These are phyloP conservation scores for Stephanodiscus minutulus DNA, from an alignment of 108 stramenopile genomes.

Conservation along the genomic window DNA sequence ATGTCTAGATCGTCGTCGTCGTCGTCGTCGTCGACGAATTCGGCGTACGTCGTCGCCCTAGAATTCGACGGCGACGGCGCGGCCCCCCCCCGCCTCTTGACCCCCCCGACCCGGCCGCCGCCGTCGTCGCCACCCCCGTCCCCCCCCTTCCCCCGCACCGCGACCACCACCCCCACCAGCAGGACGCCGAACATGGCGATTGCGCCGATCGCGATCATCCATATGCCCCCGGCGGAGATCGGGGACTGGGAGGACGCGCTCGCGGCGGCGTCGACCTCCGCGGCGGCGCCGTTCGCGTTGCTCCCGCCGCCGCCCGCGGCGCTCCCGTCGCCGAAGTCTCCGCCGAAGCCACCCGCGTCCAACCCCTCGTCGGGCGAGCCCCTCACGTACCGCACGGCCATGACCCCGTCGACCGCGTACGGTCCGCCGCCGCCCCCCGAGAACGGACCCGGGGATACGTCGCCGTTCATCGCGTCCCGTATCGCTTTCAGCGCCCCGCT, in stretches of 20 bases:
- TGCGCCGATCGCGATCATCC: not conserved
- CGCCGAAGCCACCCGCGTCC: slow-evolving; percentile 1
- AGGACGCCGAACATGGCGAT: slow-evolving; percentile 14
- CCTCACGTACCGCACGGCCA: slow-evolving; percentile 28
- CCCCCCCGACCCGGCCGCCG: not conserved
- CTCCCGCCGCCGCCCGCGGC: not conserved
- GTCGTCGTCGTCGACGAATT: slow-evolving; percentile 26
- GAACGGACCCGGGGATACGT: slow-evolving; percentile 26
- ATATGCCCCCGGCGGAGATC: slow-evolving; percentile 19
- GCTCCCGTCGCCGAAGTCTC: not conserved
- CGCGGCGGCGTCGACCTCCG: not conserved
- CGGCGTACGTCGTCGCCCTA: slow-evolving; percentile 19
- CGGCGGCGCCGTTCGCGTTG: not conserved
- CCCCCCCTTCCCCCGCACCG: not conserved
- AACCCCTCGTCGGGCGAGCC: slow-evolving; percentile 26
- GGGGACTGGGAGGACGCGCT: not conserved
- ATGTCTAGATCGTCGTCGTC: slow-evolving; percentile 32
- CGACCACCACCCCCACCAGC: not conserved
- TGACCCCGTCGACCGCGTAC: slow-evolving; percentile 20
- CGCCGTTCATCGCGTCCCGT: slow-evolving; percentile 21
- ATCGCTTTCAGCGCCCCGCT: slow-evolving; percentile 30
- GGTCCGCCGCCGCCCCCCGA: not conserved
- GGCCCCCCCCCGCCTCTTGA: not conserved
- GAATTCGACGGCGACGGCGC: not conserved
- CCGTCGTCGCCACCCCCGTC: not conserved